A percentile compares a stretch with the other conserved stretches of the same genome.
Conservation (phyloP, 352 stramenopile species). For the Phytopythium boreale region DNA sequence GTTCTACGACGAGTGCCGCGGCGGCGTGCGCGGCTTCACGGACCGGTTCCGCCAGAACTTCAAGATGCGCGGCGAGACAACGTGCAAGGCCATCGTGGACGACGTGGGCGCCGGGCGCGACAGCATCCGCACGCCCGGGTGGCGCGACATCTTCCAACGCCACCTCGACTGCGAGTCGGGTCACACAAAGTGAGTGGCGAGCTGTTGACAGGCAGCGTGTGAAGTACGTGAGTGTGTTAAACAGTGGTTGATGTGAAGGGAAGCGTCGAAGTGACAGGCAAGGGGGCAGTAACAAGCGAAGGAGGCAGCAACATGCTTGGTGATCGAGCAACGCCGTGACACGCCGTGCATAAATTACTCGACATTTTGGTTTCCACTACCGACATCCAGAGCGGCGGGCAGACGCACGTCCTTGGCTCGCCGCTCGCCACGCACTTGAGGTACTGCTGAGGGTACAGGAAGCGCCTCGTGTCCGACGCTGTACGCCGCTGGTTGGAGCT, state of each 20-base stretch:
- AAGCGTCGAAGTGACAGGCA: not conserved
- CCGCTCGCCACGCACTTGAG: not conserved
- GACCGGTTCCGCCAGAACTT: slow-evolving; percentile 68
- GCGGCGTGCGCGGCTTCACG: slow-evolving; percentile 62
- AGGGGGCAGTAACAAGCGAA: not conserved
- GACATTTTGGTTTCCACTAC: slow-evolving; percentile 1
- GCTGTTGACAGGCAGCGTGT: not conserved
- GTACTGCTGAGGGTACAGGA: not conserved
- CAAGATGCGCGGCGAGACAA: slow-evolving; percentile 44
- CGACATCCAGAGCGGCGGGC: not conserved
- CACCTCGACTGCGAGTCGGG: slow-evolving; percentile 49
- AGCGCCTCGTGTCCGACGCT: not conserved
- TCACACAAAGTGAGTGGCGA: not conserved
- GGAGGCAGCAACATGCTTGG: not conserved
- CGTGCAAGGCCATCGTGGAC: slow-evolving; percentile 59
- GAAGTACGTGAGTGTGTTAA: not conserved
- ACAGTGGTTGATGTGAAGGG: slow-evolving; percentile 5
- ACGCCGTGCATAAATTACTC: slow-evolving; percentile 6
- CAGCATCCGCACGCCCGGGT: slow-evolving; percentile 61
- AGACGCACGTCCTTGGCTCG: not conserved
- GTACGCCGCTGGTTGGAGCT: not conserved
- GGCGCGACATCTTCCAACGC: slow-evolving; percentile 67
- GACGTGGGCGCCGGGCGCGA: slow-evolving; percentile 57
- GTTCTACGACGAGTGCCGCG: slow-evolving; percentile 84
- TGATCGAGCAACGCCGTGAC: not conserved